phyloP scores from a whole-genome alignment of 106 monocot species.

The Acorus gramineus region DNA sequence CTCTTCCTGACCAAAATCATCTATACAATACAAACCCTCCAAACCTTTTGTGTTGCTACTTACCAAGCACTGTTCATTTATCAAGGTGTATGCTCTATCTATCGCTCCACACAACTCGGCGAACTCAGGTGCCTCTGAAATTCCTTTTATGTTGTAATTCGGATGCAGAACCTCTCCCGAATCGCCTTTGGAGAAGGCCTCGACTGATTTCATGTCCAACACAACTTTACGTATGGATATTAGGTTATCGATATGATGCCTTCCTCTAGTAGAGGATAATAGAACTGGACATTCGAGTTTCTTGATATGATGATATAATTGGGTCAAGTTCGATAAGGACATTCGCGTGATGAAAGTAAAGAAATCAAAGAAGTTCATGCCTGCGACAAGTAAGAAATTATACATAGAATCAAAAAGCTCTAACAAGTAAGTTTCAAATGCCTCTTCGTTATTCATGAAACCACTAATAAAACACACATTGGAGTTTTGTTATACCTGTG shows the following conservation, averaged over 20 bases:
- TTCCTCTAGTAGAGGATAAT: constrained; percentile 9
- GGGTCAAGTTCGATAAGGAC: constrained; percentile 43
- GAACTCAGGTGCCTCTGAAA: constrained; percentile 45
- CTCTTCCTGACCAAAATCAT: constrained; percentile 1
- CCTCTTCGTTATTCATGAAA: too few relatives aligned
- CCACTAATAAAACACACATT: too few relatives aligned
- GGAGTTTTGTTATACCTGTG: constrained; percentile 42
- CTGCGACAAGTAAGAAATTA: constrained; percentile 21
- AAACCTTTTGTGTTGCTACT: neutral
- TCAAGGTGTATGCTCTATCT: constrained; percentile 18
- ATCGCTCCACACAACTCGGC: constrained; percentile 28
- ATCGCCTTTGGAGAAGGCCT: constrained; percentile 63
- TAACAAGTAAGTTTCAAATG: too few relatives aligned
- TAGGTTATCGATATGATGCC: constrained; percentile 41
- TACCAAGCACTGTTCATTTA: constrained; percentile 9
- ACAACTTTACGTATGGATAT: constrained; percentile 42
- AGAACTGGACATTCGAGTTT: constrained; percentile 7
- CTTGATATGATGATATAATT: constrained; percentile 26
- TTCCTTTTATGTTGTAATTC: constrained; percentile 21
- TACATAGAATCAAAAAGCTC: too few relatives aligned
- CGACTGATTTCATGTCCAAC: constrained; percentile 46
- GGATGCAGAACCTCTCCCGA: constrained; percentile 29
- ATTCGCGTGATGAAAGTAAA: constrained; percentile 65
- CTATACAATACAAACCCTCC: constrained; percentile 4
- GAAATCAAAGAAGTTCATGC: constrained; percentile 94